These are phyloP conservation scores for Powellomyces hirtus DNA, from an alignment of 192 early-diverging fungal genomes.

Conservation along the genomic window DNA sequence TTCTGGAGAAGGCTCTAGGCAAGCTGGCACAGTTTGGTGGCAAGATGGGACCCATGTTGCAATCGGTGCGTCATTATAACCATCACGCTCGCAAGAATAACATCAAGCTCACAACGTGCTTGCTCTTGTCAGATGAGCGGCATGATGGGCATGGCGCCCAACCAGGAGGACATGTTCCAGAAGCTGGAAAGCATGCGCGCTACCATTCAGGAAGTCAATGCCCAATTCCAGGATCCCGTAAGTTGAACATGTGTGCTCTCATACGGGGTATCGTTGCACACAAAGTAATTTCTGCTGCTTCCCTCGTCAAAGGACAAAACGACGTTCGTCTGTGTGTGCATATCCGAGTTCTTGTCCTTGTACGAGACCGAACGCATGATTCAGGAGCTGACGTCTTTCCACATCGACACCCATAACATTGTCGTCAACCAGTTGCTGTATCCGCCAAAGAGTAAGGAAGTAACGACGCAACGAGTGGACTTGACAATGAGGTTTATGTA, in stretches of 20 bases:
- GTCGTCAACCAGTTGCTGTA: slow-evolving; percentile 98
- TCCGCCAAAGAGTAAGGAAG: slow-evolving; percentile 79
- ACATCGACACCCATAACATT: slow-evolving; percentile 99
- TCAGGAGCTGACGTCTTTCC: slow-evolving; percentile 95
- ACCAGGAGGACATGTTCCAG: slow-evolving; percentile 89
- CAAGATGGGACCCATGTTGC: slow-evolving; percentile 94
- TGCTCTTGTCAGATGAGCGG: slow-evolving; percentile 69
- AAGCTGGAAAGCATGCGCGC: slow-evolving; percentile 96
- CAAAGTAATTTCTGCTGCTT: not conserved
- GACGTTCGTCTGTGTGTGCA: slow-evolving; percentile 99
- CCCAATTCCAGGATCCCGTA: slow-evolving; percentile 99
- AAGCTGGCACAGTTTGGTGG: slow-evolving; percentile 93
- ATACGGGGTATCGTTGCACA: too few relatives aligned
- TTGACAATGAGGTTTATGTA: too few relatives aligned
- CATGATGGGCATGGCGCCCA: slow-evolving; percentile 74
- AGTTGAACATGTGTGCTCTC: slow-evolving; percentile 27
- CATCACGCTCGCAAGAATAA: not conserved
- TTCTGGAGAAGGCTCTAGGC: slow-evolving; percentile 95
- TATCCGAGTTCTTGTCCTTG: slow-evolving; percentile 97
- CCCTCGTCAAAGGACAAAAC: slow-evolving; percentile 75
- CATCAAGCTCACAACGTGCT: not conserved
- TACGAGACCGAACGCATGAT: slow-evolving; percentile 99
- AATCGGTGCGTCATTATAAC: slow-evolving; percentile 50
- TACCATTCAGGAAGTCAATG: slow-evolving; percentile 96
- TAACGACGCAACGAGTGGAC: too few relatives aligned